Percentiles rank a stretch among this genome's conserved stretches.
Conservation (phyloP, 1,284 basidiomycete genomes). For the Ustilago sp. region DNA sequence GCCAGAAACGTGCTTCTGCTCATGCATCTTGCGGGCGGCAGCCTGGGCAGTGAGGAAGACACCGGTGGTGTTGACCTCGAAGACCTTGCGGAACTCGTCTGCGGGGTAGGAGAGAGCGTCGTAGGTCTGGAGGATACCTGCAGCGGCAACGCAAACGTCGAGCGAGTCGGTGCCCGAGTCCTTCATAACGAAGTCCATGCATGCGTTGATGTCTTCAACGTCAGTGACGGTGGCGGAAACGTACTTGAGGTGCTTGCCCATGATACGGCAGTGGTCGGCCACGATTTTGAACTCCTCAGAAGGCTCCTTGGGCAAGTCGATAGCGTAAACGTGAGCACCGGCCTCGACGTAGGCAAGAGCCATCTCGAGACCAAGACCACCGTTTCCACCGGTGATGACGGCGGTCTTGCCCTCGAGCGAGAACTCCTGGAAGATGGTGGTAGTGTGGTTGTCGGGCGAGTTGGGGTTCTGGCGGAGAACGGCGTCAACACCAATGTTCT, state of each 20-base stretch:
- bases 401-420: constrained; percentile 79
- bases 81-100: constrained; percentile 78
- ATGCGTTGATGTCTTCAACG: constrained; percentile 70
- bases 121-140: constrained; percentile 78
- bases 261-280: constrained; percentile 70
- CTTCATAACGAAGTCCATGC: constrained; percentile 66
- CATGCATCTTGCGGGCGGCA: constrained; percentile 79
- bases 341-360: constrained; percentile 81
- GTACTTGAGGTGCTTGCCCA: constrained; percentile 76
- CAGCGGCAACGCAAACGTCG: constrained; percentile 81
- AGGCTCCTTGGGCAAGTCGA: constrained; percentile 78
- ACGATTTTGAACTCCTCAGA: constrained; percentile 76
- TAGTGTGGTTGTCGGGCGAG: constrained; percentile 63
- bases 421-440: constrained; percentile 78
- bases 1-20: constrained; percentile 77
- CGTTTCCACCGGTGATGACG: constrained; percentile 75
- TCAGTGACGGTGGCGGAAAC: constrained; percentile 73
- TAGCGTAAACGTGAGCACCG: constrained; percentile 81
- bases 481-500: constrained; percentile 68
- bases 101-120: constrained; percentile 79
- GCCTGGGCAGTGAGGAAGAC: constrained; percentile 83
- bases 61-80: constrained; percentile 79
- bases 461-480: constrained; percentile 62
- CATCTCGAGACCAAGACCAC: constrained; percentile 85
- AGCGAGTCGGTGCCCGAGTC: constrained; percentile 73